These are phyloP conservation scores for Xylariaceae sp. DNA, from an alignment of 2,329 filamentous ascomycete species.

Conservation along the genomic window DNA sequence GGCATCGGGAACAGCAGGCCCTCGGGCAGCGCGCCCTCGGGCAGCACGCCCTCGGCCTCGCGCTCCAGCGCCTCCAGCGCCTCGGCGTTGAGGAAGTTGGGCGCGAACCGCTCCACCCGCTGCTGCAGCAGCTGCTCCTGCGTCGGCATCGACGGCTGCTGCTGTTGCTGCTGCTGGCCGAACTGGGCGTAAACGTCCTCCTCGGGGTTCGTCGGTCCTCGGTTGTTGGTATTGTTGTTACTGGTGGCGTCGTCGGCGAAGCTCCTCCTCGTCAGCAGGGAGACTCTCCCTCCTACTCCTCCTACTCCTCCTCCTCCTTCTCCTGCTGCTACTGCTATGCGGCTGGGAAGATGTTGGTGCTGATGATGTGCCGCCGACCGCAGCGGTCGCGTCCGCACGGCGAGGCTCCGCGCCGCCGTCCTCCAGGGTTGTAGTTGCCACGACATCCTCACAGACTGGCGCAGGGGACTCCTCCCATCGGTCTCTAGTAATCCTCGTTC, in stretches of 20 bases:
- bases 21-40: constrained; percentile 26
- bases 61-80: constrained; percentile 21
- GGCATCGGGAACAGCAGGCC: constrained; percentile 78
- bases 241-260: too few species aligned
- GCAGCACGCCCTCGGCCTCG: constrained; percentile 18
- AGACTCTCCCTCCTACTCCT: too few species aligned
- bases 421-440: constrained; percentile 24
- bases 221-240: too few species aligned
- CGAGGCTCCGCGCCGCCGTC: constrained; percentile 19
- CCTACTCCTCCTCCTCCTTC: too few species aligned
- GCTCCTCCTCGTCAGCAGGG: too few species aligned
- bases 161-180: constrained; percentile 3
- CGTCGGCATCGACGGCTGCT: constrained; percentile 5
- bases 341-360: too few species aligned
- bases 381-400: constrained; percentile 19
- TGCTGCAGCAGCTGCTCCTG: too few species aligned
- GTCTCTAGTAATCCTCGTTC: constrained; percentile 3
- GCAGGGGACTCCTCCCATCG: constrained; percentile 10
- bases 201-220: too few species aligned
- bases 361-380: too few species aligned
- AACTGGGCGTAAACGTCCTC: constrained; percentile 2
- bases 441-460: constrained; percentile 18
- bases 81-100: constrained; percentile 22
- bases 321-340: too few species aligned
- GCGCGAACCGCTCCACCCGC: constrained; percentile 16